Evolutionary conservation across 305 asterid species (phyloP).

Genomic region (Rubia occidens): DNA sequence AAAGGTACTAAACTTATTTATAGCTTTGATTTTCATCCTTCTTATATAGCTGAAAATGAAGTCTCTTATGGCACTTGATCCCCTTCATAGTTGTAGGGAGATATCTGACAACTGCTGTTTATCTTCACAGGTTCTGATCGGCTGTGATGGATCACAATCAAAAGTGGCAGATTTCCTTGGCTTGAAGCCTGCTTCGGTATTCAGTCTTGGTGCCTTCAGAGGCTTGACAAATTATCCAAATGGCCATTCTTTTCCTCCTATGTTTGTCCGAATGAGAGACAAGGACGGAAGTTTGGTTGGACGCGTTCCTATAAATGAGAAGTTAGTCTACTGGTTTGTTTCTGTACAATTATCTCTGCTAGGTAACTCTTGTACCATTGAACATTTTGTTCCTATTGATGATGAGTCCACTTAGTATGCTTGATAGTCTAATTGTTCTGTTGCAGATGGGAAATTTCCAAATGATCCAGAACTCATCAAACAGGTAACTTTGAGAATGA

Average conservation of each 20-base stretch:
- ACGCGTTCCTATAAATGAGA: slow-evolving; percentile 25
- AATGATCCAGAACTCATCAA: slow-evolving; percentile 23
- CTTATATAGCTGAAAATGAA: not conserved
- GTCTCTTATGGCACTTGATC: not conserved
- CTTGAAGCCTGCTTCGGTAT: slow-evolving; percentile 21
- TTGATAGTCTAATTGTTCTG: not conserved
- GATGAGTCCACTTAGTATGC: not conserved
- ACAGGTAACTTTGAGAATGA: slow-evolving; percentile 17
- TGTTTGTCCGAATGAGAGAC: slow-evolving; percentile 25
- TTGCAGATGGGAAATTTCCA: slow-evolving; percentile 24
- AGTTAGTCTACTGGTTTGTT: slow-evolving; percentile 32
- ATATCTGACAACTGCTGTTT: not conserved
- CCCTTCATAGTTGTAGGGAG: not conserved
- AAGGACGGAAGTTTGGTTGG: slow-evolving; percentile 21
- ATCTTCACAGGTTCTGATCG: slow-evolving; percentile 6
- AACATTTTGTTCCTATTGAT: not conserved
- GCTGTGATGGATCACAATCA: slow-evolving; percentile 20
- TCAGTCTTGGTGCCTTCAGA: slow-evolving; percentile 20
- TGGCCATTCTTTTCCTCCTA: slow-evolving; percentile 26
- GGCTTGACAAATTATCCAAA: slow-evolving; percentile 33
- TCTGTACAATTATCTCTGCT: slow-evolving; percentile 5
- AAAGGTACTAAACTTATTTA: not conserved
- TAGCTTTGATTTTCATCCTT: not conserved
- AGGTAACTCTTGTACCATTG: slow-evolving; percentile 10
- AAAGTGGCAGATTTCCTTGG: slow-evolving; percentile 31